A percentile compares a stretch with the other conserved stretches of the same genome.
These are phyloP conservation scores for Pythium dissotocum DNA, from an alignment of 352 stramenopile genomes.

Conservation along the genomic window DNA sequence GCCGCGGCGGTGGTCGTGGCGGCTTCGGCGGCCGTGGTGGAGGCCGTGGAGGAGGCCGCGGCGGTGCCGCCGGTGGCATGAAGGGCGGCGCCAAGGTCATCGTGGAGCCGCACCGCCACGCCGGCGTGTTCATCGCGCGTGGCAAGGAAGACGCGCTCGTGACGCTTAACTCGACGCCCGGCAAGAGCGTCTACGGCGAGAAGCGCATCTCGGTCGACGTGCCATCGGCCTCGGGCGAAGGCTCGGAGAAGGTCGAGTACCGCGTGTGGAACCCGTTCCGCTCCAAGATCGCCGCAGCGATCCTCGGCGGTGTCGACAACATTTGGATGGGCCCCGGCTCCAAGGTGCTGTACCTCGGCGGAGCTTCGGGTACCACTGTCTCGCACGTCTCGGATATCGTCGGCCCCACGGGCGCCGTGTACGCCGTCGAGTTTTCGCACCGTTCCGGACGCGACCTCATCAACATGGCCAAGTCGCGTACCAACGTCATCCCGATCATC, in stretches of 20 bases:
- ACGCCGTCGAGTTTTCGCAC: slow-evolving; percentile 99
- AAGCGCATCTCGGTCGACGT: slow-evolving; percentile 99
- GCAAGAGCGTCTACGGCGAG: slow-evolving; percentile 98
- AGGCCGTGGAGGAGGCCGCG: slow-evolving; percentile 63
- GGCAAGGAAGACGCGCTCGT: slow-evolving; percentile 98
- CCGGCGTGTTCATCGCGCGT: slow-evolving; percentile 97
- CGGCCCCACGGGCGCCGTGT: slow-evolving; percentile 95
- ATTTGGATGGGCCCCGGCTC: slow-evolving; percentile 97
- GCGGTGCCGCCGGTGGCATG: slow-evolving; percentile 88
- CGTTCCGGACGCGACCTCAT: slow-evolving; percentile 97
- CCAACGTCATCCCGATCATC: slow-evolving; percentile 99
- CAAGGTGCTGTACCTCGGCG: slow-evolving; percentile 99
- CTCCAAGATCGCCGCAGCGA: slow-evolving; percentile 98
- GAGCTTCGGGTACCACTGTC: slow-evolving; percentile 97
- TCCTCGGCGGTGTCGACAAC: slow-evolving; percentile 98
- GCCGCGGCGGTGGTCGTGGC: slow-evolving; percentile 45
- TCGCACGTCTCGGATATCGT: slow-evolving; percentile 99
- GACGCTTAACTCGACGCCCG: slow-evolving; percentile 97
- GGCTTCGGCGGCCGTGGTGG: slow-evolving; percentile 45
- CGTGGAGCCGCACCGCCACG: slow-evolving; percentile 97
- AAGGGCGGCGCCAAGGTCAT: slow-evolving; percentile 96
- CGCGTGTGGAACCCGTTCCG: slow-evolving; percentile 99
- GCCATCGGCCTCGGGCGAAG: slow-evolving; percentile 80
- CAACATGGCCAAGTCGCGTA: slow-evolving; percentile 98
- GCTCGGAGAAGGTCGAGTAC: slow-evolving; percentile 98